Evolutionary conservation across 2,329 filamentous ascomycete species (phyloP), one percentile per base, ranked within the genome.

Genomic region (Arachnomyces sp.): DNA sequence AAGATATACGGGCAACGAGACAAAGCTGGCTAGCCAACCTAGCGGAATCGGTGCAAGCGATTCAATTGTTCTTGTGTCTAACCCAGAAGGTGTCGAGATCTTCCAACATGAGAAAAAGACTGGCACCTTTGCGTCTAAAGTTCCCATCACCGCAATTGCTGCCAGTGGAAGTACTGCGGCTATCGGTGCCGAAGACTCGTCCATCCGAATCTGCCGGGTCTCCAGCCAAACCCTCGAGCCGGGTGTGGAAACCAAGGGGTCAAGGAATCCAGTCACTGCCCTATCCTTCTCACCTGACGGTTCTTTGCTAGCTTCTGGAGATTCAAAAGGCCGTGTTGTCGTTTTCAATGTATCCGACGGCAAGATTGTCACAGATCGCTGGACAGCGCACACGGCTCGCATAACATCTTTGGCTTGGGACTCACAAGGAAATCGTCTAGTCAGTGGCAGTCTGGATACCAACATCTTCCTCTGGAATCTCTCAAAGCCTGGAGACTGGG

Each of bases 401-500:
- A 73, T 85, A 34, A 82, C 77, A 11, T 72, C 71, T 34, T 71
- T 86, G 40, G 71, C 81, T 11, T 98, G 92, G 92, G 86, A 89
- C 53, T 70, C 74, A 13, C 76, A 77, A 13, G 84, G 82, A 9
- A 82, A 81, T 15, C 84, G 88, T 57, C 81, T 89, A 2, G 86
- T 79, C 14, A 94, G 84, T 58, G 90, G 89, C 9, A 82, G 79
- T 34, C 67, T 98, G 36, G 92, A 98, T 60, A 95, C 90, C 0
- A 88, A 94, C 55, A 76, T 98, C 14, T 89, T 86, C 58, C 80
- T 94, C 20, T 98, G 92, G 87, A 94, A 86, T 59, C 64, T 95
- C 41, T 67, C 71, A 32, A 84, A 86, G 58, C 90, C 90, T 1
- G 88, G 86, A 2, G 84, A 84, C 63, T 76, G 90, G 50, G 76